Evolutionary conservation across 768 basidiomycete species (phyloP).

Genomic region (Termitomyces bulborhizus): DNA sequence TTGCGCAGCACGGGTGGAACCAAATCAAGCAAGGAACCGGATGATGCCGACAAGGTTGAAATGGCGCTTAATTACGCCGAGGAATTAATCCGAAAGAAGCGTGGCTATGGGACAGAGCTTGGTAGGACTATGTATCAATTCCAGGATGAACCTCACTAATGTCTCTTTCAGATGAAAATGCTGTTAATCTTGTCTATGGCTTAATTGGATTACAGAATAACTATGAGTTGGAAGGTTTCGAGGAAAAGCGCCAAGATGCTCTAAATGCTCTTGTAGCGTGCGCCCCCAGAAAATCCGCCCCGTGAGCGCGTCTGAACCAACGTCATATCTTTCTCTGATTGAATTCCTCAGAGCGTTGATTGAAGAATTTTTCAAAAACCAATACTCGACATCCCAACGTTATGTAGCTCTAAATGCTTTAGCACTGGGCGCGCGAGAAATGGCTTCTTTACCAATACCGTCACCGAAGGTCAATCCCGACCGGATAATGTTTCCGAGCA

Average conservation of each 20-base stretch:
- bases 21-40: constrained; percentile 46
- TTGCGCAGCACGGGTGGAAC: constrained; percentile 55
- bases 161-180: constrained; percentile 70
- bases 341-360: constrained; percentile 55
- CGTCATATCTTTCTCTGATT: background rate
- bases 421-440: constrained; percentile 79
- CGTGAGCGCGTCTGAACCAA: constrained; percentile 47
- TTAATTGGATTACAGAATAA: constrained; percentile 75
- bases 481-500: constrained; percentile 69
- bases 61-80: constrained; percentile 78
- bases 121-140: constrained; percentile 40
- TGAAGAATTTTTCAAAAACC: constrained; percentile 91
- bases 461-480: constrained; percentile 20
- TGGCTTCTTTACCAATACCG: constrained; percentile 46
- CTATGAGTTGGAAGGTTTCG: constrained; percentile 78
- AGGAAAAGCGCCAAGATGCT: constrained; percentile 67
- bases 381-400: constrained; percentile 85
- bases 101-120: constrained; percentile 81
- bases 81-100: constrained; percentile 78
- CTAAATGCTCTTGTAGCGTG: constrained; percentile 78
- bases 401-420: constrained; percentile 82
- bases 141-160: background rate
- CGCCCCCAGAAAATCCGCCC: constrained; percentile 70
- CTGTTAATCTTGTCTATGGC: constrained; percentile 71
- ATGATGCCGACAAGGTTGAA: constrained; percentile 72